Base-by-base conservation (phyloP, 805 yeast species). In the Candida namnaoensis region DNA sequence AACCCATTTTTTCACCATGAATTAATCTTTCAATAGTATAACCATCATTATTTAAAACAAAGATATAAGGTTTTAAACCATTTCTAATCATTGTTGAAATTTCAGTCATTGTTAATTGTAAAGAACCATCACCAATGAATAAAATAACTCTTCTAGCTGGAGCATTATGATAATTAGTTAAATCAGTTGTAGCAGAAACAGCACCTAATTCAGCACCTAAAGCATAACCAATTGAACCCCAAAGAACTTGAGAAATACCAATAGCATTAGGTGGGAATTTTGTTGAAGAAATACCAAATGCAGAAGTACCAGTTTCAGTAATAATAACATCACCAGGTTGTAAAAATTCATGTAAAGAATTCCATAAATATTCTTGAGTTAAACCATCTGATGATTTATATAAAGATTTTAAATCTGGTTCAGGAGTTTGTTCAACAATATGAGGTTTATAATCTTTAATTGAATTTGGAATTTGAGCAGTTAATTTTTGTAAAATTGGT, bases 201-300 rank as follows among this genome's bases (percentile, higher is more conserved):
- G 87, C 86, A 60, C 87, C 87, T 46, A 76, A 61, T 24, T 79
- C 66, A 38, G 85, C 78, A 60, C 86, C 86, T 44, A 78, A 75
- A 39, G 86, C 68, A 65, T 64, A 80, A 54, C 88, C 88, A 59
- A 80, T 80, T 39, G 86, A 79, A 53, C 87, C 86, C 84, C 85
- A 81, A 54, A 81, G 66, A 41, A 79, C 86, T 67, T 80, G 88
- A 42, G 86, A 78, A 46, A 80, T 80, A 60, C 85, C 86, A 48
- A 71, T 65, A 36, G 78, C 69, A 57, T 74, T 62, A 49, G 67
- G 61, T 49, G 88, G 87, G 76, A 76, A 80, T 57, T 72, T 73
- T 27, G 84, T 66, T 58, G 76, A 79, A 51, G 76, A 70, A 48
- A 80, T 74, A 66, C 88, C 88, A 54, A 80, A 80, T 41, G 84